phyloP scores from a whole-genome alignment of 2,329 filamentous ascomycete genomes.

The Trichoderma semiorbis region DNA sequence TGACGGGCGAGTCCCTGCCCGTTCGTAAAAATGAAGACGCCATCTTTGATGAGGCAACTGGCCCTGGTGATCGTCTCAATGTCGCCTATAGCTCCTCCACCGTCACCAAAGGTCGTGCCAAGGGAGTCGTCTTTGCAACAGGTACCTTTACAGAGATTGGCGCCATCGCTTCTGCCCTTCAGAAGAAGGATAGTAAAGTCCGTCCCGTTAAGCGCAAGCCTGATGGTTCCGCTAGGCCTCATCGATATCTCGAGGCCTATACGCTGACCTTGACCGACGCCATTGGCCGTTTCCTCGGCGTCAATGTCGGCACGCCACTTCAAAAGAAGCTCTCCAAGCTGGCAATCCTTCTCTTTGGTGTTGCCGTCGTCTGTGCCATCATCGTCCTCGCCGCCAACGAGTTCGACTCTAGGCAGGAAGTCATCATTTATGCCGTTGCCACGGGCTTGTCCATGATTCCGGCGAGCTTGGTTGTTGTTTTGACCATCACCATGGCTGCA shows the following conservation, averaged over 20 bases:
- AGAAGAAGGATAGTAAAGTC: background rate
- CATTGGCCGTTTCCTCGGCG: background rate
- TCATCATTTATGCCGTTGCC: background rate
- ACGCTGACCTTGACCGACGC: background rate
- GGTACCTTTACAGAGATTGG: background rate
- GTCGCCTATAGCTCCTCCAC: background rate
- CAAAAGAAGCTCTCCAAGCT: background rate
- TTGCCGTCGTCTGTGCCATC: background rate
- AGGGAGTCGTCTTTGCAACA: background rate
- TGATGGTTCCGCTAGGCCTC: background rate
- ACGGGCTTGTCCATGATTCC: background rate
- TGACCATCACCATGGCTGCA: background rate
- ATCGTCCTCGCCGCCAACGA: background rate
- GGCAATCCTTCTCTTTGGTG: background rate
- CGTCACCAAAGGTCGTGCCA: background rate
- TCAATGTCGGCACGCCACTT: background rate
- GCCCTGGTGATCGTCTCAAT: background rate
- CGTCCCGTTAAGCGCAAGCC: background rate
- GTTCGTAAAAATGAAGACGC: background rate
- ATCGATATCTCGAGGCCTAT: background rate
- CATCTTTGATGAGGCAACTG: background rate
- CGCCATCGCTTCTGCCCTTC: background rate
- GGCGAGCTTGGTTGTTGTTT: background rate
- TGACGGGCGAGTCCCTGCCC: background rate
- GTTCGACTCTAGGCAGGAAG: background rate